A percentile compares a stretch with the other conserved stretches of the same genome.
Evolutionary conservation across 2,329 filamentous ascomycete genomes (phyloP).

Genomic region (Sporothrix mexicana): DNA sequence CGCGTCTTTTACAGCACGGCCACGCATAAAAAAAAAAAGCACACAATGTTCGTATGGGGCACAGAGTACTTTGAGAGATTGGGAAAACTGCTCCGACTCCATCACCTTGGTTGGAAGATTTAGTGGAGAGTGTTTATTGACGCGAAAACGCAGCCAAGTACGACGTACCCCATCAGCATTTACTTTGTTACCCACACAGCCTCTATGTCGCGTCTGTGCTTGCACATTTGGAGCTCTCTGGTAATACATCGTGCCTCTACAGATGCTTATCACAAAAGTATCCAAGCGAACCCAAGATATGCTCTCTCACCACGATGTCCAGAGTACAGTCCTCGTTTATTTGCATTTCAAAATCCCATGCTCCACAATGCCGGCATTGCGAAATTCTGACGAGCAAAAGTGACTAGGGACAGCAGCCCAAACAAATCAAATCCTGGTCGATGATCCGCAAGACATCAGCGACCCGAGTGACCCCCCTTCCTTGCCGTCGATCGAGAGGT

Average conservation of each 20-base stretch:
- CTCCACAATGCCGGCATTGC: constrained; percentile 32
- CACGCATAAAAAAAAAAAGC: background rate
- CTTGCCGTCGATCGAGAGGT: constrained; percentile 30
- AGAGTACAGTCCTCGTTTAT: background rate
- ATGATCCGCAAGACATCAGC: constrained; percentile 30
- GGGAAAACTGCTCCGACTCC: too few species aligned
- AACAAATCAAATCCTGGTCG: constrained; percentile 29
- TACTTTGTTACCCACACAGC: too few species aligned
- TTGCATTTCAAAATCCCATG: constrained; percentile 8
- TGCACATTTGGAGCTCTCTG: too few species aligned
- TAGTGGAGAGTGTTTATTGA: too few species aligned
- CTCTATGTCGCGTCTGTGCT: too few species aligned
- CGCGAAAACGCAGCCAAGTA: too few species aligned
- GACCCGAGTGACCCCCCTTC: constrained; percentile 28
- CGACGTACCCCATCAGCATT: too few species aligned
- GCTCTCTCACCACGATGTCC: background rate
- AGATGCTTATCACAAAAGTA: too few species aligned
- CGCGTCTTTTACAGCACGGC: background rate
- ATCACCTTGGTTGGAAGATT: too few species aligned
- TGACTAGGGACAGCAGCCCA: constrained; percentile 18
- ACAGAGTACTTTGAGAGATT: background rate
- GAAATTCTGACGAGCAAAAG: constrained; percentile 27
- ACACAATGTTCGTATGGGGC: background rate
- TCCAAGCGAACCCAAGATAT: too few species aligned
- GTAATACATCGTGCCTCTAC: too few species aligned